Conservation (phyloP, 305 asterid species). For the Fraxinus xanthoxyloides region DNA sequence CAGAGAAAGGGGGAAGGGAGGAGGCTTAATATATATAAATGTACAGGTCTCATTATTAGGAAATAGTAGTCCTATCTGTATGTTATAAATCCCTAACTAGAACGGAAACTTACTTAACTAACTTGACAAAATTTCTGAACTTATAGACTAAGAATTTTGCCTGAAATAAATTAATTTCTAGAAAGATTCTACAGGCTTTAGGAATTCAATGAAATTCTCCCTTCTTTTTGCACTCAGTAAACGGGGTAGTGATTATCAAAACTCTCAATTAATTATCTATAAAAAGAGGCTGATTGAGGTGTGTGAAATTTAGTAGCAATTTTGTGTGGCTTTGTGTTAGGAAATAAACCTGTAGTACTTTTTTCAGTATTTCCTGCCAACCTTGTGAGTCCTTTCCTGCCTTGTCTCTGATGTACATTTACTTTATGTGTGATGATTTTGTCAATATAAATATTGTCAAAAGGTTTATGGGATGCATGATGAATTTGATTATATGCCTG, state of each 20-base stretch:
- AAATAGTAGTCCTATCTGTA: neutral
- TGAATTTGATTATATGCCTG: neutral
- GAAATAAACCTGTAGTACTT: neutral
- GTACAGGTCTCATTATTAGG: neutral
- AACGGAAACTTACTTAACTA: neutral
- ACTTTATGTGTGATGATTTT: neutral
- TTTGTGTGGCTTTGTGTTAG: neutral
- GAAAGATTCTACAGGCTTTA: neutral
- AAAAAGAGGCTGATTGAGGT: neutral
- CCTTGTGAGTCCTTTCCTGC: neutral
- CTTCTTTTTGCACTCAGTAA: neutral
- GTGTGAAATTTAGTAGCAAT: neutral
- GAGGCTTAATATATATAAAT: neutral
- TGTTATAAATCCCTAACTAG: neutral
- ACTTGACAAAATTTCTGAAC: neutral
- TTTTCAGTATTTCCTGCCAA: neutral
- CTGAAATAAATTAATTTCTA: neutral
- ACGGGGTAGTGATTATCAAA: neutral
- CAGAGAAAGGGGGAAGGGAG: neutral
- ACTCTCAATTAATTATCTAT: neutral
- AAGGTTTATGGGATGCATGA: neutral
- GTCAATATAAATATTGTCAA: neutral
- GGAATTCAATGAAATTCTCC: neutral
- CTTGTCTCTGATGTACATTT: neutral
- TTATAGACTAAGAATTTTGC: neutral